phyloP scores from a whole-genome alignment of 768 basidiomycete species.

The Tricholoma bakamatsutake region DNA sequence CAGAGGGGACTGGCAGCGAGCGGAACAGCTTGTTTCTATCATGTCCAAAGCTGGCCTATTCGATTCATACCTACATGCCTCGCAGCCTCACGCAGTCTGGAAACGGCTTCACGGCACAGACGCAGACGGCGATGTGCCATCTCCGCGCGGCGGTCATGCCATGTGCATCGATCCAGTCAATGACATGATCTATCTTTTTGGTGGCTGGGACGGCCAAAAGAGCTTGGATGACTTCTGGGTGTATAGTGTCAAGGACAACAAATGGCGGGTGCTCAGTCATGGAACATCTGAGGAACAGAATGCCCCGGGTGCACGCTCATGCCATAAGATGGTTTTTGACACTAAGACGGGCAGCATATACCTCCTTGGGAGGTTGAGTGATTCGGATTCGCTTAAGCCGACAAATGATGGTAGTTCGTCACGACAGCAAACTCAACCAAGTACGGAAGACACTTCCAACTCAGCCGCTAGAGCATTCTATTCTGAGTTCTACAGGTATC shows the following conservation, averaged over 20 bases:
- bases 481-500: constrained; percentile 76
- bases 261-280: constrained; percentile 57
- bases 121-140: constrained; percentile 59
- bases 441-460: constrained; percentile 8
- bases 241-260: constrained; percentile 52
- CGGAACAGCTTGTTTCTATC: constrained; percentile 47
- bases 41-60: constrained; percentile 57
- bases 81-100: constrained; percentile 60
- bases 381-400: constrained; percentile 38
- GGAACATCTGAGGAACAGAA: constrained; percentile 50
- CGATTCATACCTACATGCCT: constrained; percentile 48
- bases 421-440: constrained; percentile 3
- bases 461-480: constrained; percentile 28
- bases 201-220: constrained; percentile 72
- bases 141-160: constrained; percentile 70
- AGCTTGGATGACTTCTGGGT: constrained; percentile 78
- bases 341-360: constrained; percentile 65
- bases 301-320: constrained; percentile 66
- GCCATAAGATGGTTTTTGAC: constrained; percentile 82
- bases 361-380: constrained; percentile 62
- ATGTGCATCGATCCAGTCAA: constrained; percentile 71
- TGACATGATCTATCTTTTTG: constrained; percentile 66
- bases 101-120: constrained; percentile 52
- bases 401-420: constrained; percentile 16
- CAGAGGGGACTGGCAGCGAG: constrained; percentile 53